A percentile compares a stretch with the other conserved stretches of the same genome.
Conservation (phyloP, 2,329 filamentous ascomycete genomes). For the Chrysoporthe deuterocubensis region DNA sequence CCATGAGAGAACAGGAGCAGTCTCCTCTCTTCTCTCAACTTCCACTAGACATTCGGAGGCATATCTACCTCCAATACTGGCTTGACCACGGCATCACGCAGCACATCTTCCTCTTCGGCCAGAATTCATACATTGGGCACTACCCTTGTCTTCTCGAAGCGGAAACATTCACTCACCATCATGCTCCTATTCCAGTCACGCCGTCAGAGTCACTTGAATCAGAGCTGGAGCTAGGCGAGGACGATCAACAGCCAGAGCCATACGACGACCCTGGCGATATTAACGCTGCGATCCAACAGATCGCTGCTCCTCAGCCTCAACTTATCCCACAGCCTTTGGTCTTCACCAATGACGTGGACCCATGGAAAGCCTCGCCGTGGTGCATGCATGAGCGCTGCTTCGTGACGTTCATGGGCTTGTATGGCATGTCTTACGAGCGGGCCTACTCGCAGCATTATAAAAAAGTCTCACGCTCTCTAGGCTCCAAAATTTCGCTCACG, state of each 20-base stretch:
- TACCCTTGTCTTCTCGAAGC: slow-evolving; percentile 16
- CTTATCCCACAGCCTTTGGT: not conserved
- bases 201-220: not conserved
- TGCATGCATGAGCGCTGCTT: slow-evolving; percentile 16
- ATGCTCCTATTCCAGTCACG: not conserved
- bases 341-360: not conserved
- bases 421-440: not conserved
- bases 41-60: slow-evolving; percentile 24
- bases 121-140: not conserved
- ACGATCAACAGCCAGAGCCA: not conserved
- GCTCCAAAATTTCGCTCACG: not conserved
- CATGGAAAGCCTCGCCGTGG: slow-evolving; percentile 9
- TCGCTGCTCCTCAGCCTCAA: not conserved
- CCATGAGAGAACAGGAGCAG: not conserved
- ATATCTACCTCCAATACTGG: slow-evolving; percentile 28
- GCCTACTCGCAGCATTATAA: slow-evolving; percentile 3
- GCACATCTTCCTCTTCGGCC: slow-evolving; percentile 2
- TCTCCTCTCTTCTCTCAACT: slow-evolving; percentile 30
- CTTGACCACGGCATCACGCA: slow-evolving; percentile 16
- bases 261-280: slow-evolving; percentile 20
- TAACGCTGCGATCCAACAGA: slow-evolving; percentile 15
- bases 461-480: not conserved
- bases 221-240: not conserved
- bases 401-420: not conserved
- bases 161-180: not conserved